phyloP scores from a whole-genome alignment of 2,329 filamentous ascomycete genomes.

The Neocucurbitaria cava region DNA sequence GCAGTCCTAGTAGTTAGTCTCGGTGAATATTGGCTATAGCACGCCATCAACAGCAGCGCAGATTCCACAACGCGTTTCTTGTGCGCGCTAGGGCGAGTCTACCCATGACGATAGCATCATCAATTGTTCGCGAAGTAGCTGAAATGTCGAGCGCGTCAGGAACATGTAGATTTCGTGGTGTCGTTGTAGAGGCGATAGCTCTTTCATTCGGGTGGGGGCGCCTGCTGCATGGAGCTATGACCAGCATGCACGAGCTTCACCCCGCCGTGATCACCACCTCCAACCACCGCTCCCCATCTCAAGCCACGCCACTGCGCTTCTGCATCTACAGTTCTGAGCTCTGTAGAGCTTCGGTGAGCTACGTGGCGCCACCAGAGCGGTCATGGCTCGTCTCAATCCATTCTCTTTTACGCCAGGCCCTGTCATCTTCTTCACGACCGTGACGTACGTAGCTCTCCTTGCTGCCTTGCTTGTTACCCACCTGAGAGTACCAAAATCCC shows the following conservation, averaged over 20 bases:
- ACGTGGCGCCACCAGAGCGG: conserved; percentile 18
- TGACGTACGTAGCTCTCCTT: conserved; percentile 79
- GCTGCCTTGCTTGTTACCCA: conserved; percentile 76
- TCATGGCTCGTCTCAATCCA: conserved; percentile 51
- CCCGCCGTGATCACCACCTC: conserved; percentile 10
- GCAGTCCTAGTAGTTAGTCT: not conserved
- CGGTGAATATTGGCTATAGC: not conserved
- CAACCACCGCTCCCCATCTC: conserved; percentile 19
- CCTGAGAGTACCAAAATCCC: conserved; percentile 74
- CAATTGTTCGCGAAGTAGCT: too few relatives aligned
- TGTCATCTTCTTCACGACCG: conserved; percentile 79
- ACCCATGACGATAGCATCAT: not conserved
- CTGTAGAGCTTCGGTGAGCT: conserved; percentile 9
- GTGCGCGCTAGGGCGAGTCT: not conserved
- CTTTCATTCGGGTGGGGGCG: not conserved
- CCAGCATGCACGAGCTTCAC: conserved; percentile 9
- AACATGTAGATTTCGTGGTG: not conserved
- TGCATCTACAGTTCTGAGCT: conserved; percentile 11
- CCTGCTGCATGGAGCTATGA: conserved; percentile 25
- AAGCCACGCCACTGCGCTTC: conserved; percentile 3
- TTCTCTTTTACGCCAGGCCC: conserved; percentile 80
- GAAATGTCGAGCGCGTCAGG: not conserved
- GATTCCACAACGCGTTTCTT: not conserved
- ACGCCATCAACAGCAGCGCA: not conserved
- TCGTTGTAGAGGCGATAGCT: not conserved